Conservation (phyloP, 2,329 filamentous ascomycete genomes). For the Cyclaneusma minus region DNA sequence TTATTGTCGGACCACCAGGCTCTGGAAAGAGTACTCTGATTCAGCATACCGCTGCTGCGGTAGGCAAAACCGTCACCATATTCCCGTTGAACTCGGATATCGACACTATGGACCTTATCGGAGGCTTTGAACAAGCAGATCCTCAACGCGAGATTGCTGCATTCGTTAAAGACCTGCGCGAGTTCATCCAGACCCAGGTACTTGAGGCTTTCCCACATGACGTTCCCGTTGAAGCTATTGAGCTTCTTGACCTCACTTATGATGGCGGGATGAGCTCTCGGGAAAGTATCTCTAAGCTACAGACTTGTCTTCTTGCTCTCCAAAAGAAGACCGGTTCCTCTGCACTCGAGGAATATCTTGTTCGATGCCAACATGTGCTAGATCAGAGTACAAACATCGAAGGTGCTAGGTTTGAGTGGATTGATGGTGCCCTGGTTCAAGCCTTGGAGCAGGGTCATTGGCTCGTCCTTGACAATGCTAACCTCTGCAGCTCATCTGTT, state of each 20-base stretch:
- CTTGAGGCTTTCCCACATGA: slow-evolving; percentile 30
- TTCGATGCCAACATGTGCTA: slow-evolving; percentile 24
- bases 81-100: slow-evolving; percentile 90
- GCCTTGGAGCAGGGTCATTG: slow-evolving; percentile 77
- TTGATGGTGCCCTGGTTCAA: slow-evolving; percentile 81
- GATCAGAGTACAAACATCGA: slow-evolving; percentile 40
- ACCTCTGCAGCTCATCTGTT: slow-evolving; percentile 88
- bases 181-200: slow-evolving; percentile 34
- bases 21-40: slow-evolving; percentile 76
- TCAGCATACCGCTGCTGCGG: slow-evolving; percentile 62
- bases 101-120: slow-evolving; percentile 92
- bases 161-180: slow-evolving; percentile 35
- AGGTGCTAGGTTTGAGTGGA: slow-evolving; percentile 84
- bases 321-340: slow-evolving; percentile 24
- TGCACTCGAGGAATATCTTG: slow-evolving; percentile 12
- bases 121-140: slow-evolving; percentile 91
- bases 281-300: slow-evolving; percentile 13
- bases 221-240: slow-evolving; percentile 30
- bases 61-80: slow-evolving; percentile 61
- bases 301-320: slow-evolving; percentile 17
- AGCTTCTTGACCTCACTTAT: slow-evolving; percentile 34
- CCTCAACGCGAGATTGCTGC: slow-evolving; percentile 55
- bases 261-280: slow-evolving; percentile 5
- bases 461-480: slow-evolving; percentile 93
- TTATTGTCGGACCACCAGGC: slow-evolving; percentile 73